Percentiles rank a stretch among this genome's conserved stretches.
phyloP scores from a whole-genome alignment of 768 basidiomycete species.

The Mycena vitilis region DNA sequence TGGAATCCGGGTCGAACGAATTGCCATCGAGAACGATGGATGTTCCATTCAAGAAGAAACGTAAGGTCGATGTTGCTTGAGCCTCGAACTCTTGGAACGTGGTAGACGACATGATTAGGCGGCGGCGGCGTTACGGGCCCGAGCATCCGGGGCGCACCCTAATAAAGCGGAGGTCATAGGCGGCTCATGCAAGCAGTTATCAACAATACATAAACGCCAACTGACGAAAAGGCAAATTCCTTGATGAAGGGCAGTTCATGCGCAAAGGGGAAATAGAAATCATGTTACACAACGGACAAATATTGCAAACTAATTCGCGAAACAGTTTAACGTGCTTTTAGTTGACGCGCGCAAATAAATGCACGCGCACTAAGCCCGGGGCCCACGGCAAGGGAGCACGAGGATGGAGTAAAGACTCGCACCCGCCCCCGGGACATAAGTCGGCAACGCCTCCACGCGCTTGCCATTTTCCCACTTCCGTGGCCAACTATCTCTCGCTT shows the following conservation, averaged over 20 bases:
- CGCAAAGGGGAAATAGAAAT: too few species aligned
- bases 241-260: not conserved
- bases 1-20: slow-evolving; percentile 36
- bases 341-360: not conserved
- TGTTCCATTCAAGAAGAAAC: slow-evolving; percentile 36
- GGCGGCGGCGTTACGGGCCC: not conserved
- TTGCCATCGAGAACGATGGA: slow-evolving; percentile 36
- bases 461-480: not conserved
- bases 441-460: too few species aligned
- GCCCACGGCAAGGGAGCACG: too few species aligned
- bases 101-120: slow-evolving; percentile 15
- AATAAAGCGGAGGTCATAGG: not conserved
- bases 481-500: too few species aligned
- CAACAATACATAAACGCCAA: not conserved
- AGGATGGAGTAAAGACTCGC: too few species aligned
- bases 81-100: slow-evolving; percentile 30
- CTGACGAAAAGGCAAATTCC: slow-evolving; percentile 1
- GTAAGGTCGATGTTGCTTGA: slow-evolving; percentile 27
- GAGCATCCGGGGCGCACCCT: not conserved
- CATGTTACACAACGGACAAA: not conserved
- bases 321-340: not conserved
- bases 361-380: too few species aligned
- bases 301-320: not conserved
- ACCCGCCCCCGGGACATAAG: too few species aligned
- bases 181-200: not conserved